Conservation (phyloP, 805 yeast species). For the Yarrowia divulgata region DNA sequence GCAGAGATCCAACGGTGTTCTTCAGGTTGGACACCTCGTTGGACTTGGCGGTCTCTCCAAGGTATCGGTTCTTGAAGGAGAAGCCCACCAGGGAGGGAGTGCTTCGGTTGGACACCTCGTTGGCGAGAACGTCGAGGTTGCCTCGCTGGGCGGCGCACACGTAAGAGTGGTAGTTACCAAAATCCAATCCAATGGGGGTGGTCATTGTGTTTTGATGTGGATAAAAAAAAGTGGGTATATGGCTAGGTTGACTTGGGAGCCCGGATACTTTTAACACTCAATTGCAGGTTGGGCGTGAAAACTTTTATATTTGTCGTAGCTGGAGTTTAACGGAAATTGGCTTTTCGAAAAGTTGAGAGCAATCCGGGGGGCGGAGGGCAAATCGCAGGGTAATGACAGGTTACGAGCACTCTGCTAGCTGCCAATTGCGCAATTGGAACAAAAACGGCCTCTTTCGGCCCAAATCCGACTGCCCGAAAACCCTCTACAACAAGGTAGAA, state of each 20-base stretch:
- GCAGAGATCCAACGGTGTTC: slow-evolving; percentile 93
- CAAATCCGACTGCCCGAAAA: not conserved
- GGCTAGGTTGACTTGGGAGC: slow-evolving; percentile 1
- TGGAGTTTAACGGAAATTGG: slow-evolving; percentile 6
- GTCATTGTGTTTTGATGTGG: slow-evolving; percentile 62
- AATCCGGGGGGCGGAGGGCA: not conserved
- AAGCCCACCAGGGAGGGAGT: slow-evolving; percentile 94
- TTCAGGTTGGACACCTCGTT: slow-evolving; percentile 96
- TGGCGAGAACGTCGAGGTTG: slow-evolving; percentile 97
- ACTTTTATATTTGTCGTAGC: slow-evolving; percentile 32
- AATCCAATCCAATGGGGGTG: slow-evolving; percentile 96
- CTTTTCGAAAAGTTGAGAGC: slow-evolving; percentile 38
- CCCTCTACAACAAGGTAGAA: slow-evolving; percentile 18
- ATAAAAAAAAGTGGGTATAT: slow-evolving; percentile 4
- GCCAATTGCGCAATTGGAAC: not conserved
- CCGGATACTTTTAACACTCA: not conserved
- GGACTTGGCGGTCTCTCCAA: slow-evolving; percentile 95
- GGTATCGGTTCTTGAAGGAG: slow-evolving; percentile 84
- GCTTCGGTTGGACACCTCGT: slow-evolving; percentile 97
- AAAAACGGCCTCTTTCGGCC: not conserved
- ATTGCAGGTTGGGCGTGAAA: slow-evolving; percentile 19
- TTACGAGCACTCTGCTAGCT: too few relatives aligned
- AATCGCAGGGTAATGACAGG: not conserved
- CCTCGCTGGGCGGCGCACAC: slow-evolving; percentile 94
- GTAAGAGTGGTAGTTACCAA: slow-evolving; percentile 93